phyloP scores from a whole-genome alignment of 2,329 filamentous ascomycete species.

The Trichophyton verrucosum region DNA sequence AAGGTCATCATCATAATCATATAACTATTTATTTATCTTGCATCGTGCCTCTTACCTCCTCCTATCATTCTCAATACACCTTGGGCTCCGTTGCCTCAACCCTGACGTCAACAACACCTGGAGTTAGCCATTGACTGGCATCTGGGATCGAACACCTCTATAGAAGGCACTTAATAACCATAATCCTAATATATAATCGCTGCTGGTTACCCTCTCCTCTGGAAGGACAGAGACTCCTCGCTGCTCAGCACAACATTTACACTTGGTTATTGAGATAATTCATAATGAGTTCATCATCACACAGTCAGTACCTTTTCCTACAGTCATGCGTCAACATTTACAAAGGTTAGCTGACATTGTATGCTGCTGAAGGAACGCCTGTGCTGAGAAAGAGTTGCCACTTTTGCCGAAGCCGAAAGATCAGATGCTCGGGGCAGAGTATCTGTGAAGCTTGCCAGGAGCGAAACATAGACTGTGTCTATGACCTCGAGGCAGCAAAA shows the following conservation, averaged over 20 bases:
- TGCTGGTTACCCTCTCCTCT: background rate
- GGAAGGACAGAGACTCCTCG: background rate
- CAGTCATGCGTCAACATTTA: background rate
- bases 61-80: background rate
- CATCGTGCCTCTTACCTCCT: background rate
- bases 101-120: background rate
- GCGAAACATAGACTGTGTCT: constrained; percentile 9
- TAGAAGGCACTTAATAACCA: background rate
- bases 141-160: background rate
- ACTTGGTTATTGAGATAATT: background rate
- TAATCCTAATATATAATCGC: constrained; percentile 1
- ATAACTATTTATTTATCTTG: background rate
- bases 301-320: background rate
- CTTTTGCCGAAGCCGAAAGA: constrained; percentile 10
- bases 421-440: constrained; percentile 7
- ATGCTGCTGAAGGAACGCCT: background rate
- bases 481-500: constrained; percentile 8
- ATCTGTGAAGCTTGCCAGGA: constrained; percentile 10
- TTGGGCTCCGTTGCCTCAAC: background rate
- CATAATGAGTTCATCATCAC: constrained; percentile 7
- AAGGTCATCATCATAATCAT: background rate
- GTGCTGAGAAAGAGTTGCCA: constrained; percentile 9
- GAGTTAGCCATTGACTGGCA: constrained; percentile 1
- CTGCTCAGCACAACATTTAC: background rate
- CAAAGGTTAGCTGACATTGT: background rate